Conservation (phyloP, 208 protist genomes). For the Trypanosoma rangeli region DNA sequence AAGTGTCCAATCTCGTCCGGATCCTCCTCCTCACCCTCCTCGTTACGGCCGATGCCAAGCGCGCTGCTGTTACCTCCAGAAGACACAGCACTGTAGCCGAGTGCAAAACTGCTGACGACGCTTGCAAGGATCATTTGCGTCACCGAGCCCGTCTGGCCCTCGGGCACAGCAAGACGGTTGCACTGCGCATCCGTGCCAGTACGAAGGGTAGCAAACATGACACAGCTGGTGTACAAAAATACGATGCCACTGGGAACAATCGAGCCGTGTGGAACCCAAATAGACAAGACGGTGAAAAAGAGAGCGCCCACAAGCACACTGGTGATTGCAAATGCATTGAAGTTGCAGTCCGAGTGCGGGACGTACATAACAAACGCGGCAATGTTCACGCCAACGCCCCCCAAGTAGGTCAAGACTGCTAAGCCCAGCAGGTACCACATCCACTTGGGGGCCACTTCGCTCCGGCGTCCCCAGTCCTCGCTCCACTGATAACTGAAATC, state of each 20-base stretch:
- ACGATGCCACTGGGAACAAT: conserved; percentile 92
- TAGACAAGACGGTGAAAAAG: conserved; percentile 78
- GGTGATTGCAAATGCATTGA: conserved; percentile 84
- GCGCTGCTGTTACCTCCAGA: conserved; percentile 61
- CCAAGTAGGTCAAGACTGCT: conserved; percentile 43
- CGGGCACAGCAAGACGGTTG: conserved; percentile 47
- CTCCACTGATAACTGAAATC: conserved; percentile 94
- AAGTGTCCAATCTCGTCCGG: conserved; percentile 77
- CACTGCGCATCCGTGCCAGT: conserved; percentile 58
- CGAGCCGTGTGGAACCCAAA: conserved; percentile 86
- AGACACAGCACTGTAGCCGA: conserved; percentile 77
- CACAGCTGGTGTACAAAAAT: conserved; percentile 84
- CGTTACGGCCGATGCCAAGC: conserved; percentile 52
- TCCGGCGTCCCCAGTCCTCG: conserved; percentile 87
- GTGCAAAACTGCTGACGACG: conserved; percentile 59
- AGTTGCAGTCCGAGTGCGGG: conserved; percentile 78
- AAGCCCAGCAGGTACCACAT: conserved; percentile 82
- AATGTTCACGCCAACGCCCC: conserved; percentile 47
- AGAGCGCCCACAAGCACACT: conserved; percentile 72
- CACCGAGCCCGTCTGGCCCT: conserved; percentile 29
- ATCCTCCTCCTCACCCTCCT: conserved; percentile 83
- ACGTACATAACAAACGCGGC: conserved; percentile 79
- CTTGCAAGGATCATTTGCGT: conserved; percentile 66
- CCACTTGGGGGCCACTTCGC: conserved; percentile 82
- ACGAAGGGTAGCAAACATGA: conserved; percentile 89